phyloP scores from a whole-genome alignment of 2,329 filamentous ascomycete species.

The Aureobasidium sp. region DNA sequence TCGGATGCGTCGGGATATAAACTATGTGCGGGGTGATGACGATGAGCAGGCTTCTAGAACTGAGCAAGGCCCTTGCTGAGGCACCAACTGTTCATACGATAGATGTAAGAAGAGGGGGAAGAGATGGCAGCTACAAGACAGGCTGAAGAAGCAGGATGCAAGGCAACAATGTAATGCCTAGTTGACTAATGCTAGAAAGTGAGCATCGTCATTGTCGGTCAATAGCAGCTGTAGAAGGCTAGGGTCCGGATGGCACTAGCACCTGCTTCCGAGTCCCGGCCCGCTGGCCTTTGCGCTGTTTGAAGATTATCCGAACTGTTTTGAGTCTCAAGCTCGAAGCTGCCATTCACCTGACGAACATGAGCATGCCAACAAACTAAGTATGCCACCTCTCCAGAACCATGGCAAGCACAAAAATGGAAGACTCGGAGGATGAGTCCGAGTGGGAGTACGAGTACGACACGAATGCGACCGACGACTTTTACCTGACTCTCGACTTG shows the following conservation, averaged over 20 bases:
- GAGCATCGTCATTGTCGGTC: not conserved
- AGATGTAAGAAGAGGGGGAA: not conserved
- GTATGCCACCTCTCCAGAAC: not conserved
- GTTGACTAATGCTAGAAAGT: not conserved
- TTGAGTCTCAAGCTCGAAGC: not conserved
- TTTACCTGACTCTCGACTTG: constrained; percentile 54
- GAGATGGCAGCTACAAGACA: not conserved
- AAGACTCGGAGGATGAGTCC: constrained; percentile 10
- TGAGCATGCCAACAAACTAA: not conserved
- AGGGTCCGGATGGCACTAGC: not conserved
- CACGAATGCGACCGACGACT: constrained; percentile 48
- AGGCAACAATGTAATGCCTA: not conserved
- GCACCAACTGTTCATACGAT: not conserved
- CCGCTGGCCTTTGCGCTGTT: not conserved
- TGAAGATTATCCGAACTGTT: not conserved
- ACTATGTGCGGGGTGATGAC: not conserved
- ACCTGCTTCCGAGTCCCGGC: not conserved
- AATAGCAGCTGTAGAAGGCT: not conserved
- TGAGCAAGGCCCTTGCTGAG: not conserved
- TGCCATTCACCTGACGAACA: not conserved
- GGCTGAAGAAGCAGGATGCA: not conserved
- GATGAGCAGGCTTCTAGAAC: not conserved
- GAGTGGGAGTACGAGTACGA: constrained; percentile 25
- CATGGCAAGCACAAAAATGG: constrained; percentile 3
- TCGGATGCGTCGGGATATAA: not conserved